phyloP scores from a whole-genome alignment of 2,329 filamentous ascomycete genomes.

The Sporothrix inflata region DNA sequence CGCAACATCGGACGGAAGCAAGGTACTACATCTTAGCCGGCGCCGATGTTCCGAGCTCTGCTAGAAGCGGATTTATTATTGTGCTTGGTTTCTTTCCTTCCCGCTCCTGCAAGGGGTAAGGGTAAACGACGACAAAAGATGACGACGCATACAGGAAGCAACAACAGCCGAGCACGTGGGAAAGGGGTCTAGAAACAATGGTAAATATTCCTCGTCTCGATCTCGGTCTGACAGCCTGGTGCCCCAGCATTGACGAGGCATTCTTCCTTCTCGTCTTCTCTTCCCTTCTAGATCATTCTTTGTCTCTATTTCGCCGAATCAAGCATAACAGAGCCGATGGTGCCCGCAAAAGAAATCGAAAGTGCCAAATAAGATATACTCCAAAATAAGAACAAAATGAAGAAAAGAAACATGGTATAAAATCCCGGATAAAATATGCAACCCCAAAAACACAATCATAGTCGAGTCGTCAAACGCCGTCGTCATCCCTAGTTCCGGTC shows the following conservation, averaged over 20 bases:
- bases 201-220: neutral
- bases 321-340: too few species aligned
- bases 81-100: neutral
- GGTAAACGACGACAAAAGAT: neutral
- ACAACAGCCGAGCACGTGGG: conserved; percentile 22
- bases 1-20: conserved; percentile 1
- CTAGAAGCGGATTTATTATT: neutral
- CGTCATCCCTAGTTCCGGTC: neutral
- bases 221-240: neutral
- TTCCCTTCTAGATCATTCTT: too few species aligned
- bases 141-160: neutral
- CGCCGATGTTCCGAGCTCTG: conserved; percentile 21
- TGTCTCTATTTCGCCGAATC: too few species aligned
- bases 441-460: neutral
- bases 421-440: neutral
- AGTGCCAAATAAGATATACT: neutral
- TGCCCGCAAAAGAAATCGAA: neutral
- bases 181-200: conserved; percentile 1
- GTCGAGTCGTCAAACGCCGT: neutral
- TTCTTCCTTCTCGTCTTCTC: too few species aligned
- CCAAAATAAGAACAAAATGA: neutral
- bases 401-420: neutral
- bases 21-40: conserved; percentile 15
- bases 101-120: neutral
- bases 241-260: too few species aligned